Conservation (phyloP, 1,284 basidiomycete genomes). For the Schizophyllum commune region DNA sequence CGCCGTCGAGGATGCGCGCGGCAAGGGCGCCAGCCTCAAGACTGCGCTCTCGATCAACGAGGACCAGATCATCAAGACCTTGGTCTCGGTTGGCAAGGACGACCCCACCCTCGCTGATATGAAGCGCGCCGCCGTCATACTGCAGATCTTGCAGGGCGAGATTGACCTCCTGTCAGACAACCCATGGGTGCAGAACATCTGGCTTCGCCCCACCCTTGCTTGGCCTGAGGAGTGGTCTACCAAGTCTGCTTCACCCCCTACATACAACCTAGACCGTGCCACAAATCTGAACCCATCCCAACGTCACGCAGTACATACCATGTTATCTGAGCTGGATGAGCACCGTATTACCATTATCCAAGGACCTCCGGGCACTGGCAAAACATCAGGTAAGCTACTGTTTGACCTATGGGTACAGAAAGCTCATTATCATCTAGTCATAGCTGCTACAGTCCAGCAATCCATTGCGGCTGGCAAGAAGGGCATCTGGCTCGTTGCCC, state of each 20-base stretch:
- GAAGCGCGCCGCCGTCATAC: slow-evolving; percentile 33
- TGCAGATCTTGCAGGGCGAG: slow-evolving; percentile 43
- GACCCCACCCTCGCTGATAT: slow-evolving; percentile 45
- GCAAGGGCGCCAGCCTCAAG: slow-evolving; percentile 11
- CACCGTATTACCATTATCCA: slow-evolving; percentile 25
- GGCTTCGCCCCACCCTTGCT: slow-evolving; percentile 26
- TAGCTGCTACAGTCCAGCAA: slow-evolving; percentile 37
- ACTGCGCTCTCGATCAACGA: slow-evolving; percentile 6
- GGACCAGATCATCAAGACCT: slow-evolving; percentile 11
- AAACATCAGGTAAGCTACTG: slow-evolving; percentile 33
- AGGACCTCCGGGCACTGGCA: slow-evolving; percentile 42
- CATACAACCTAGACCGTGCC: slow-evolving; percentile 13
- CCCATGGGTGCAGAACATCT: slow-evolving; percentile 55
- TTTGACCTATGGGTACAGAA: slow-evolving; percentile 46
- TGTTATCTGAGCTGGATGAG: slow-evolving; percentile 35
- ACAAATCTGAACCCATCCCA: slow-evolving; percentile 47
- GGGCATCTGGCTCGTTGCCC: slow-evolving; percentile 50
- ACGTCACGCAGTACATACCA: slow-evolving; percentile 39
- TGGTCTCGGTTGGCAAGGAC: slow-evolving; percentile 37
- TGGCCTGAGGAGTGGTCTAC: slow-evolving; percentile 37
- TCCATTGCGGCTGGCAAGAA: slow-evolving; percentile 27
- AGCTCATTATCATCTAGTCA: slow-evolving; percentile 30
- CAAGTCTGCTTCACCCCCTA: slow-evolving; percentile 7
- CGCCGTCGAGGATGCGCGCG: slow-evolving; percentile 10
- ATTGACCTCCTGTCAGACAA: slow-evolving; percentile 32